A percentile compares a stretch with the other conserved stretches of the same genome.
Conservation (phyloP, 257 asterid genomes). For the Gentiana dahurica region DNA sequence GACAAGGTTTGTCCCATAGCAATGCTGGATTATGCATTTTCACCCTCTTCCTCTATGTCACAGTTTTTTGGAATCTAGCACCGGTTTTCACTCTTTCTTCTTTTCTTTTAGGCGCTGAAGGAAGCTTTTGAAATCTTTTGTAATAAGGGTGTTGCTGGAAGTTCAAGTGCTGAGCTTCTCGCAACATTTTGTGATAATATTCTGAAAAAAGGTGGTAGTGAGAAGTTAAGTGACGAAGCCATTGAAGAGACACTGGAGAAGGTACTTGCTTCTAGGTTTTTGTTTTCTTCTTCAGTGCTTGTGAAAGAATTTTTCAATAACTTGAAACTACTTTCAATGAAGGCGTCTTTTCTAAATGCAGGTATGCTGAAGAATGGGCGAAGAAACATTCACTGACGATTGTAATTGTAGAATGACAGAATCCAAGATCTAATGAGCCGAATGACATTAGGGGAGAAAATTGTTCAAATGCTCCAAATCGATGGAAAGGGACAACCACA, state of each 20-base stretch:
- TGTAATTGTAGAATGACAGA: too few relatives aligned
- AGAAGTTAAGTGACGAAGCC: constrained; percentile 95
- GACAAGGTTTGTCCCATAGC: constrained; percentile 65
- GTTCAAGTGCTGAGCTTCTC: constrained; percentile 95
- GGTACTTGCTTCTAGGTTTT: constrained; percentile 22
- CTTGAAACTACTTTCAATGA: too few relatives aligned
- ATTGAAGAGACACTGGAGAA: constrained; percentile 96
- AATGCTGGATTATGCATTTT: constrained; percentile 3
- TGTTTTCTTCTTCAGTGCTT: too few relatives aligned
- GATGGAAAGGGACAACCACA: too few relatives aligned
- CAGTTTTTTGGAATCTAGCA: neutral
- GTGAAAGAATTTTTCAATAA: too few relatives aligned
- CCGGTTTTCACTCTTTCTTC: constrained; percentile 1
- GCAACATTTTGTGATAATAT: constrained; percentile 98
- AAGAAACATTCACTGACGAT: too few relatives aligned
- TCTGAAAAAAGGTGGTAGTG: constrained; percentile 97
- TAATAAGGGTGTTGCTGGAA: constrained; percentile 98
- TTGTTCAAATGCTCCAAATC: too few relatives aligned
- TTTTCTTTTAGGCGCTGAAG: constrained; percentile 66
- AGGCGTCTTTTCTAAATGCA: too few relatives aligned
- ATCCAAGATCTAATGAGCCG: too few relatives aligned
- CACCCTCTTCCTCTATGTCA: neutral
- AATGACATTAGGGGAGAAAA: too few relatives aligned
- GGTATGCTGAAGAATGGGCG: too few relatives aligned
- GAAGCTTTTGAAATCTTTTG: constrained; percentile 98